Evolutionary conservation across 225 moss, liverwort and hornwort genomes (phyloP), one percentile per base, ranked within the genome.

Genomic region (Antitrichia curtipendula): DNA sequence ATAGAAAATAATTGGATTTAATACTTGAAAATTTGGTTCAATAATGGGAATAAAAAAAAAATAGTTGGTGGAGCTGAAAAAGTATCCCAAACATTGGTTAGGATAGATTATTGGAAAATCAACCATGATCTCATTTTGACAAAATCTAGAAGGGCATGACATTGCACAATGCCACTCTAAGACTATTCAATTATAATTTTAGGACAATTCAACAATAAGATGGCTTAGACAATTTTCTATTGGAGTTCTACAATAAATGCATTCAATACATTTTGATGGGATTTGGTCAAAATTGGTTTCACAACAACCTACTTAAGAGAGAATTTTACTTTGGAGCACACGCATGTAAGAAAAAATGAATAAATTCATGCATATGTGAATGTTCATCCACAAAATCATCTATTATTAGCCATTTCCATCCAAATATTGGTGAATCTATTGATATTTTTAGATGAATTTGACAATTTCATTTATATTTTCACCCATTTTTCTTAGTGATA

Each of bases 181-280:
- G 7, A 31, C 0, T 31, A 0, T 18, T 31, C 4, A 69, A 47
- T 6, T 29, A 73, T 50, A 50, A 15, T 47, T 47, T 0, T 47
- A 47, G 1, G 19, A 28, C 27, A 14, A 25, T 70, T 3, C 41
- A 25, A 41, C 5, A 41, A 20, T 20, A 49, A 18, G 8, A 49
- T 32, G 3, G 32, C 20, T 49, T 49, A 3, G 0, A 49, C 12
- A 31, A 74, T 31, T 19, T 2, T 32, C 2, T 31, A 2, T 17
- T 18, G 31, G 7, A 73, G 2, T 72, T 72, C 27, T 43, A 43
- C 16, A 69, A 70, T 41, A 15, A 69, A 41, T 41, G 25, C 15
- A 70, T 22, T 40, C 40, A 40, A 40, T 24, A 69, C 14, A 69
- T 40, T 69, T 22, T 40, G 24, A 69, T 70, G 27, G 41, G 43